Conservation (phyloP, 2,329 filamentous ascomycete genomes). For the Pseudophaeomoniella oleicola region DNA sequence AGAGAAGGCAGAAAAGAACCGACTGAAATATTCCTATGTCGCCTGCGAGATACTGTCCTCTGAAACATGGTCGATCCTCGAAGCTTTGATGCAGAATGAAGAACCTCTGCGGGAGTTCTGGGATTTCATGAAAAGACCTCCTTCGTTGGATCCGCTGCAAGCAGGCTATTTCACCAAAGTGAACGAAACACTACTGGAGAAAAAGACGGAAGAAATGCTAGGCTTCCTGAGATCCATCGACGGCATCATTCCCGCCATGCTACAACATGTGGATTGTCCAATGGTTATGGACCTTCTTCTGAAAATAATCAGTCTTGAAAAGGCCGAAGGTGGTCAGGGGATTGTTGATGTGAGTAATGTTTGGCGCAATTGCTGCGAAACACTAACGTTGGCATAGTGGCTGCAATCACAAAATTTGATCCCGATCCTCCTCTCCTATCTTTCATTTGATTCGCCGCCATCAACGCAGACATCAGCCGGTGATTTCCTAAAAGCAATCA, state of each 20-base stretch:
- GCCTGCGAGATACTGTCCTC: constrained; percentile 87
- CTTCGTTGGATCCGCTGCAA: constrained; percentile 80
- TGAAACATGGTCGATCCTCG: constrained; percentile 93
- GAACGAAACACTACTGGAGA: constrained; percentile 92
- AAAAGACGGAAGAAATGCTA: constrained; percentile 96
- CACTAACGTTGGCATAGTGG: constrained; percentile 47
- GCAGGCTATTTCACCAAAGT: constrained; percentile 98
- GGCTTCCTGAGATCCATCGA: constrained; percentile 74
- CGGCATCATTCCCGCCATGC: constrained; percentile 66
- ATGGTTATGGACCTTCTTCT: constrained; percentile 97
- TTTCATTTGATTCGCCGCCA: constrained; percentile 70
- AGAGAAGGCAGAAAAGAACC: constrained; percentile 77
- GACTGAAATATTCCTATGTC: constrained; percentile 86
- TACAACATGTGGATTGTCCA: constrained; percentile 89
- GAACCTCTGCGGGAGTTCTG: constrained; percentile 72
- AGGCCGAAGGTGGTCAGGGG: constrained; percentile 76
- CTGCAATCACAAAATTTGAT: constrained; percentile 80
- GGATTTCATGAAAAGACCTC: constrained; percentile 71
- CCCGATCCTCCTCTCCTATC: constrained; percentile 70
- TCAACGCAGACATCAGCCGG: constrained; percentile 92
- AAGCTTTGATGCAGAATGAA: constrained; percentile 77
- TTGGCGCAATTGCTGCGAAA: neutral
- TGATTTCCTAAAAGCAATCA: constrained; percentile 96
- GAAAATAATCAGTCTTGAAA: constrained; percentile 93
- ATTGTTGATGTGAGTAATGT: constrained; percentile 65